Base-by-base conservation (phyloP, 2,329 filamentous ascomycete species). In the Trichoderma sp. region DNA sequence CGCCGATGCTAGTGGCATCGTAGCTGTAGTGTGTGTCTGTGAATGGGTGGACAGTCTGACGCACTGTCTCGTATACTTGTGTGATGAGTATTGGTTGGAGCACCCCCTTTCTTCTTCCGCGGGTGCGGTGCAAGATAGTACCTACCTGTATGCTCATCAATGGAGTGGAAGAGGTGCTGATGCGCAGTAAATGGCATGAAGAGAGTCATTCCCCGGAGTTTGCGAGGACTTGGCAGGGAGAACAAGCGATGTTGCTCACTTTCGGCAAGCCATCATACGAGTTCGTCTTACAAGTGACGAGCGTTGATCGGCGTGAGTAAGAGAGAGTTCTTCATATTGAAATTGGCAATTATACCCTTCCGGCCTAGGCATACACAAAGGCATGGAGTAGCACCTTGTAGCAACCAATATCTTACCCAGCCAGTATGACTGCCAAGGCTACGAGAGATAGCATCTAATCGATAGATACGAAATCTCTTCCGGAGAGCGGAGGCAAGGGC, bases 61-160 rank as follows among this genome's bases (percentile, higher is more conserved):
- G 43, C 66, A 50, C 53, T 68, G 65, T 59, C 65, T 59, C 53
- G 53, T 43, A 57, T 59, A 43, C 65, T 23, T 59, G 32, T 17
- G n/a, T 9, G 6, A 20, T 39, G 20, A 20, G 50, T 34, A 58
- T 15, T 43, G 13, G 15, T 12, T 28, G 65, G 32, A 34, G 36
- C 23, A 28, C 20, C 36, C 66, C 66, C 5, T 23, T 61, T 68
- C 26, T 9, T 26, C 34, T 26, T 50, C 62, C 17, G 62, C 11
- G 62, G 26, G 53, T 15, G 62, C 12, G 12, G 57, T 59, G 30
- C 30, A 6, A 59, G 32, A 23, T 20, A 59, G 30, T 50, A 30
- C 20, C 20, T 53, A 53, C 6, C 47, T 23, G 47, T 23, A 20
- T 20, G 15, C n/a, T 28, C 53, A 43, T 47, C 55, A 20, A 68